These are phyloP conservation scores for Trebouxia sp. DNA, from an alignment of 139 green algal genomes.

Conservation along the genomic window DNA sequence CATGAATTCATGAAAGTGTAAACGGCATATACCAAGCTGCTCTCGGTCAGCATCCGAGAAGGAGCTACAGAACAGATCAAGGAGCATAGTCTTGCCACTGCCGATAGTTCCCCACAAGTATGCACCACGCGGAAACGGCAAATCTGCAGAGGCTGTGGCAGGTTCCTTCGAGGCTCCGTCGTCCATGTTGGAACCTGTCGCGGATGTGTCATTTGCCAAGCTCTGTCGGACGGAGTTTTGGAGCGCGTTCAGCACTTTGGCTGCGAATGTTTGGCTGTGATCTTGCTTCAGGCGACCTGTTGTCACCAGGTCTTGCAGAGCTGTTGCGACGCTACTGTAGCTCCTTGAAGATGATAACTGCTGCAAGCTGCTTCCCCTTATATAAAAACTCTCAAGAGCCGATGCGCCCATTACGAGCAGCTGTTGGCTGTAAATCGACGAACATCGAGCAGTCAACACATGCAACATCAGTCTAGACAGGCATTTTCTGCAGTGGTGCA, in stretches of 20 bases:
- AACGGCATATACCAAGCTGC: not conserved
- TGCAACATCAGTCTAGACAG: too few species aligned
- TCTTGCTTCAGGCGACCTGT: not conserved
- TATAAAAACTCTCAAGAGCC: too few species aligned
- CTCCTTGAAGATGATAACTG: too few species aligned
- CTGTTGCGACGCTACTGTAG: not conserved
- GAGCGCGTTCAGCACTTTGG: not conserved
- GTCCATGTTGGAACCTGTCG: too few species aligned
- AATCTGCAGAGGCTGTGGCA: not conserved
- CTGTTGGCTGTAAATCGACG: too few species aligned
- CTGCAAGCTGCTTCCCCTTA: too few species aligned
- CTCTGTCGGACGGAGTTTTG: not conserved
- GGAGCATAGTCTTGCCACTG: slow-evolving; percentile 9
- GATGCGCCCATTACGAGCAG: not conserved
- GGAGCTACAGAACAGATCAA: slow-evolving; percentile 3
- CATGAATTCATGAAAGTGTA: slow-evolving; percentile 18
- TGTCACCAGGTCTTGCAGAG: slow-evolving; percentile 8
- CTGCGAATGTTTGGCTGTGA: not conserved
- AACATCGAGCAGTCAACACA: too few species aligned
- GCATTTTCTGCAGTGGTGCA: too few species aligned
- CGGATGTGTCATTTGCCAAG: too few species aligned
- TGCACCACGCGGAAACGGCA: not conserved
- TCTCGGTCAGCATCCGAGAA: not conserved
- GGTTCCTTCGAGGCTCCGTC: too few species aligned
- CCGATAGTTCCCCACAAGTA: slow-evolving; percentile 9